Base-by-base conservation (phyloP, 2,329 filamentous ascomycete species). In the Paracorniculantispora psalliotae region DNA sequence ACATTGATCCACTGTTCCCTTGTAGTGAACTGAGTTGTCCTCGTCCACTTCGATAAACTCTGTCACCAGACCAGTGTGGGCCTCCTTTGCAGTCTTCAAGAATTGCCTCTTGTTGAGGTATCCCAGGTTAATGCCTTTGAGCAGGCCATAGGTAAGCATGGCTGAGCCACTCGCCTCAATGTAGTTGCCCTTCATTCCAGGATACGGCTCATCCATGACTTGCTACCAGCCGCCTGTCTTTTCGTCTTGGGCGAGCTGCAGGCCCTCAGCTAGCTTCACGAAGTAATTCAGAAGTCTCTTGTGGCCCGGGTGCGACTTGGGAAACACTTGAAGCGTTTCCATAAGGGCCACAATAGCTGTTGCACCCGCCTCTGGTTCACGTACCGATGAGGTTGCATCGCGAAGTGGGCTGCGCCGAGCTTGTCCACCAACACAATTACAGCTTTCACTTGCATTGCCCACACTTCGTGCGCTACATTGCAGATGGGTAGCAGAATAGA, bases 111-210 rank as follows among this genome's bases (percentile, higher is more conserved):
- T 43, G 2, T 66, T 62, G 7, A 73, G 47, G n/a, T 68, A 61
- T 1, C 70, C 70, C 2, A 63, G 62, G n/a, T 66, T 65, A 0
- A 72, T 30, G 4, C 69, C 82, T 62, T 75, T 79, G 13, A 84
- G 67, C 61, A 83, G 68, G 0, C 79, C 77, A 57, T 81, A 83
- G 0, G 76, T 73, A 63, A 84, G 85, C 78, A 86, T 82, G 3
- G 81, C 82, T 2, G 79, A 80, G 8, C 77, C 83, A 33, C 81
- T 83, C 35, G 79, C 81, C 71, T 87, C 81, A 50, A 86, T 79
- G 67, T 82, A 87, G 68, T 87, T 86, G 2, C 81, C 81, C 48
- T 75, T 62, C 41, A 68, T 64, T 1, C 75, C 76, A 0, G 77
- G 74, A 57, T 80, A 78, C 26, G 74, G 68, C 59, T 77, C 73